Evolutionary conservation across 768 basidiomycete species (phyloP), one percentile per base, ranked within the genome.

Genomic region (Tephrocybe sp.): DNA sequence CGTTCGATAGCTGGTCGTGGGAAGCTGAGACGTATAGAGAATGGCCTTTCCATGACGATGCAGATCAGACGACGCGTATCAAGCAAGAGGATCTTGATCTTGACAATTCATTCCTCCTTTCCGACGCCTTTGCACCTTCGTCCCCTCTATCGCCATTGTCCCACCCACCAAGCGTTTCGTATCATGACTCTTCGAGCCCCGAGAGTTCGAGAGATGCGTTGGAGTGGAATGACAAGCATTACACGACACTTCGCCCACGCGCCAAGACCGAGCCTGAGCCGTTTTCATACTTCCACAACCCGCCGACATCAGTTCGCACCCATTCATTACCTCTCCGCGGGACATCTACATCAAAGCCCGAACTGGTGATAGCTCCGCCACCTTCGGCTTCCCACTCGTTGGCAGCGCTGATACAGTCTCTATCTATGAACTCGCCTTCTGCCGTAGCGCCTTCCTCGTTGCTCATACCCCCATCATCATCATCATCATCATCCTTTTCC

Each of bases 81-180:
- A 79, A 79, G 62, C 71, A 77, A 55, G 79, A 79, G 55, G 77
- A 80, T 31, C 54, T 73, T 39, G 74, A 74, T 41, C 64, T 72
- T 23, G 72, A 72, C 51, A 66, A 64, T 31, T 59, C 72, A 17
- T 68, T 73, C 53, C 60, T 68, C 34, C 55, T 62, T n/a, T 61
- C 57, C 17, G 57, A 50, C 34, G 62, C 62, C 35, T 55, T 66
- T 45, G 58, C 58, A 33, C 55, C 65, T 1, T 61, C 64, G 4
- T 67, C 67, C 22, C 66, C 68, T 3, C 49, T 66, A 10, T 64
- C 71, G 11, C 58, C 66, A 30, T 51, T 64, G 17, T 62, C 62
- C 2, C 64, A 64, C 20, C 62, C 65, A 44, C 62, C 67, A 8
- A 51, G 56, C 14, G 55, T 67, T 41, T 58, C 63, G 1, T 64